phyloP scores from a whole-genome alignment of 495 filamentous ascomycete genomes.

The Aspergillus avenaceus region DNA sequence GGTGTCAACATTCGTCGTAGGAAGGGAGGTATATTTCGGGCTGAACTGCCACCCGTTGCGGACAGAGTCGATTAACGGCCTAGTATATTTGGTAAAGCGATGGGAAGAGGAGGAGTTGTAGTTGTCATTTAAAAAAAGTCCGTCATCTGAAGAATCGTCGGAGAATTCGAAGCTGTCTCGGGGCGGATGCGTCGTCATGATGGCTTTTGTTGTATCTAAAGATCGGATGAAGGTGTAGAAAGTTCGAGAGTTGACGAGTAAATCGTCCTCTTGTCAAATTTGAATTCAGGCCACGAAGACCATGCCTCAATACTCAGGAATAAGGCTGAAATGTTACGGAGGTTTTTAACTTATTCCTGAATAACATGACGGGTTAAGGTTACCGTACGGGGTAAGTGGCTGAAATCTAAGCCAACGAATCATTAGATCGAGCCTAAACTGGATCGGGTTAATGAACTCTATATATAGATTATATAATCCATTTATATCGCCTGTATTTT shows the following conservation, averaged over 20 bases:
- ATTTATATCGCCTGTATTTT: no score
- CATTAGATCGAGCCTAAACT: not conserved
- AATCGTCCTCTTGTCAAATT: not conserved
- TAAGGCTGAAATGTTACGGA: no score
- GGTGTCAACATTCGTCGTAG: conserved; percentile 14
- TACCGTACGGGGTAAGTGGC: no score
- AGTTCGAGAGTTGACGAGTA: not conserved
- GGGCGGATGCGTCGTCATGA: not conserved
- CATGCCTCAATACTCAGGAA: no score
- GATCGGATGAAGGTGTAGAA: no score
- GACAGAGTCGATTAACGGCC: conserved; percentile 42
- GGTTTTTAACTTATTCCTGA: no score
- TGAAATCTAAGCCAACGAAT: not conserved
- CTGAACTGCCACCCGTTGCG: conserved; percentile 43
- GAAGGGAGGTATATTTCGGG: conserved; percentile 20
- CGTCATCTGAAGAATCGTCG: conserved; percentile 16
- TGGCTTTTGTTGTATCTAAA: not conserved
- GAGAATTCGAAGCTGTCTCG: conserved; percentile 13
- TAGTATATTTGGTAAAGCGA: conserved; percentile 15
- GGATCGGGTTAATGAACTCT: not conserved
- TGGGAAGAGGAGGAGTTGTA: conserved; percentile 3
- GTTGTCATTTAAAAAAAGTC: conserved; percentile 1
- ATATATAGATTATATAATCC: not conserved
- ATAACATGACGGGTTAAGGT: no score
- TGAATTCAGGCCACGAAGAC: not conserved